Percentiles rank a stretch among this genome's conserved stretches.
These are phyloP conservation scores for Tremellales sp. DNA, from an alignment of 1,284 basidiomycete species.

Conservation along the genomic window DNA sequence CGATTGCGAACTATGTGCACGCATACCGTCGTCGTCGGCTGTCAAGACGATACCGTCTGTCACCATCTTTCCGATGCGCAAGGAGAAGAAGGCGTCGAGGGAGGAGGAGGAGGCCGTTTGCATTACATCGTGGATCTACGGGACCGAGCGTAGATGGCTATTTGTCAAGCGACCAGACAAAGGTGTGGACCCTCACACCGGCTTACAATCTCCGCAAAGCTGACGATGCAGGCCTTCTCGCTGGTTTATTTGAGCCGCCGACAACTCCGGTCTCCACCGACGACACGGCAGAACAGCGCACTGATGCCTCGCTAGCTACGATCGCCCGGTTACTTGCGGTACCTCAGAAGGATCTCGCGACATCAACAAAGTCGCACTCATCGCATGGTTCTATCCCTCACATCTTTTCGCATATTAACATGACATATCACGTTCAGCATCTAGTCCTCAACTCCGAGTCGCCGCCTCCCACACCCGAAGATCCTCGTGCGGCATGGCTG, in stretches of 20 bases:
- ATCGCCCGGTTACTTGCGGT: constrained; percentile 5
- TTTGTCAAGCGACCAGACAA: constrained; percentile 74
- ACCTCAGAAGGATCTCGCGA: background rate
- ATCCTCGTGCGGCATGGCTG: constrained; percentile 27
- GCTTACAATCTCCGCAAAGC: background rate
- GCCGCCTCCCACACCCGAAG: background rate
- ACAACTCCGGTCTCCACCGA: constrained; percentile 23
- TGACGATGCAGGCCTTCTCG: constrained; percentile 67
- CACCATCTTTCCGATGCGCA: constrained; percentile 80
- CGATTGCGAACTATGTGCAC: constrained; percentile 66
- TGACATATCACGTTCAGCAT: constrained; percentile 69
- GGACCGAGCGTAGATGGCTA: constrained; percentile 56
- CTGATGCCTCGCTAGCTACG: constrained; percentile 5
- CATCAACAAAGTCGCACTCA: background rate
- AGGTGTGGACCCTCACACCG: constrained; percentile 53
- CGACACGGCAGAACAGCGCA: constrained; percentile 2
- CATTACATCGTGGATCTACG: constrained; percentile 69
- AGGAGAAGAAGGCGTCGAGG: constrained; percentile 72
- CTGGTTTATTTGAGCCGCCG: constrained; percentile 61
- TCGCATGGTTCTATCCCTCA: constrained; percentile 64
- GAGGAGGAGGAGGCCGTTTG: constrained; percentile 82
- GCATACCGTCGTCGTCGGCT: constrained; percentile 51
- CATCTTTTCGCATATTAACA: constrained; percentile 84
- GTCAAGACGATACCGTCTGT: constrained; percentile 49
- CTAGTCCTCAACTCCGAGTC: constrained; percentile 14